Base-by-base conservation (phyloP, 257 asterid genomes). In the Nicotiana sylvestris region DNA sequence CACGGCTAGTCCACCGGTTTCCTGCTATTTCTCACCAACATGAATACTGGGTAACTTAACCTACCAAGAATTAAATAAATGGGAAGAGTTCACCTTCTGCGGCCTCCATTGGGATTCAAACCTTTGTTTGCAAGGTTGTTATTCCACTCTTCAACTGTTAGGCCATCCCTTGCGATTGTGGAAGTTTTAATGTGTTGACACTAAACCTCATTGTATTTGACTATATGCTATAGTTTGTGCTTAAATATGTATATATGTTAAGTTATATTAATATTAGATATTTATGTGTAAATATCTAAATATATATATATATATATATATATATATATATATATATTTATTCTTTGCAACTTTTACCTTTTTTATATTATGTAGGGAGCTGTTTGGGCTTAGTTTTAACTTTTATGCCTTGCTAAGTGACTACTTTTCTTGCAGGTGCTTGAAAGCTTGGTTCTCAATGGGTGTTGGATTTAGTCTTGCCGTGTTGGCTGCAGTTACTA, bases 381-480 rank as follows among this genome's bases (percentile, higher is more conserved):
- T 13, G 61, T 72, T 46, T 65, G 35, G 43, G 3, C 46, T 65
- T 35, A 39, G n/a, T 51, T 61, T 21, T 32, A 13, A 39, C 17
- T 51, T 61, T 21, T 25, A 13, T 1, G 39, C 29, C 61, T n/a
- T 53, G 35, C 18, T 33, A 64, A 83, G 62, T 57, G 51, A 51
- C 43, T 7, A 25, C 66, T 2, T 49, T 17, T 65, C 32, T 76
- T 86, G 56, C 86, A 93, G 98, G 89, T 87, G 69, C 81, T 88
- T 94, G 88, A 84, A 87, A 74, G 85, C 88, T 16, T 94, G 99
- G 98, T 95, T 95, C 86, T 86, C 96, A 25, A 81, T 92, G 82
- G 98, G 98, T 55, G 87, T 90, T 55, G 99, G 97, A 35, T 94
- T 95, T 88, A 89, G 93, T 81, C 65, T 94, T 72, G 87, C 96